Evolutionary conservation across 305 asterid species (phyloP).

Genomic region (Ilex paraguariensis): DNA sequence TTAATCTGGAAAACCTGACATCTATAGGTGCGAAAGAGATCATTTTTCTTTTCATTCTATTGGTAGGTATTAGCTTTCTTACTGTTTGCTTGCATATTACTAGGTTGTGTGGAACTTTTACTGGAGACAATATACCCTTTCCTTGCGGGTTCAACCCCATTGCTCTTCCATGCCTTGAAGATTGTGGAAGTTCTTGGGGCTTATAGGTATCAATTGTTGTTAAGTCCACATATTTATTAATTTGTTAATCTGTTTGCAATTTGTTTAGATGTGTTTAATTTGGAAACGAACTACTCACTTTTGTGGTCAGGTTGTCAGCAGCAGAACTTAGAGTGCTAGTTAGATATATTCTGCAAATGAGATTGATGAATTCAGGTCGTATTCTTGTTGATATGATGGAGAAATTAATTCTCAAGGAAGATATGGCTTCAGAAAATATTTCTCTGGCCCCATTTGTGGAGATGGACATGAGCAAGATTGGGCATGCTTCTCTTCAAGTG

Average conservation of each 20-base stretch:
- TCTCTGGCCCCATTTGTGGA: conserved; percentile 97
- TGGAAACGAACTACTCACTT: conserved; percentile 14
- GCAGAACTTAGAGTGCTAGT: conserved; percentile 85
- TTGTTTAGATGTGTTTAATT: conserved; percentile 12
- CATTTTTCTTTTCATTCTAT: conserved; percentile 11
- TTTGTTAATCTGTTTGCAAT: not conserved
- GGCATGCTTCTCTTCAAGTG: conserved; percentile 97
- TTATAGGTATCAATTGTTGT: conserved; percentile 48
- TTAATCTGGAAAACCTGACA: conserved; percentile 91
- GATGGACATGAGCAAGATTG: conserved; percentile 90
- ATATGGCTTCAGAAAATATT: conserved; percentile 73
- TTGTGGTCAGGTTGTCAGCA: conserved; percentile 68
- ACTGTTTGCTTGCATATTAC: conserved; percentile 20
- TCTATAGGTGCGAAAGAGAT: conserved; percentile 72
- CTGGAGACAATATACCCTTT: conserved; percentile 92
- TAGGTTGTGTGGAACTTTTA: conserved; percentile 98
- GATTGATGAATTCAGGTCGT: conserved; percentile 62
- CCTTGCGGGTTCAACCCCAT: conserved; percentile 68
- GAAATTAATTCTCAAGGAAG: conserved; percentile 67
- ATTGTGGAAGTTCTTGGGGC: conserved; percentile 98
- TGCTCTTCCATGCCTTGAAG: conserved; percentile 79
- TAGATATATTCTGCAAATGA: conserved; percentile 82
- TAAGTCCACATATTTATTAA: conserved; percentile 8
- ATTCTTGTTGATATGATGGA: conserved; percentile 94
- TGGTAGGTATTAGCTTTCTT: conserved; percentile 13